These are phyloP conservation scores for Zymoseptoria tritici DNA, from an alignment of 2,329 filamentous ascomycete species.

Conservation along the genomic window DNA sequence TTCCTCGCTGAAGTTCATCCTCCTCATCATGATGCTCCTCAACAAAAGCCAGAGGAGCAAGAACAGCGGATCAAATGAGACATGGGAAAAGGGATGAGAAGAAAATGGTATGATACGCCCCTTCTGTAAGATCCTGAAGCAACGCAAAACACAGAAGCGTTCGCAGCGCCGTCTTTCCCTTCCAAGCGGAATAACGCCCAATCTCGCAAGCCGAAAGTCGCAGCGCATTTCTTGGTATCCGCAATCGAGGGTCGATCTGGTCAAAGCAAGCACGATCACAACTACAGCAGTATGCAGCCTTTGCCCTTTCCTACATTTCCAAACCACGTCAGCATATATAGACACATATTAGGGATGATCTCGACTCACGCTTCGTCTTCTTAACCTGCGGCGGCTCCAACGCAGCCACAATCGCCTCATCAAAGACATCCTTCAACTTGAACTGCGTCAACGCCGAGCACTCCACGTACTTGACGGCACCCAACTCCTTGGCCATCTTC, in stretches of 20 bases:
- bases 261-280: background rate
- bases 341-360: background rate
- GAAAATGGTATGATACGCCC: background rate
- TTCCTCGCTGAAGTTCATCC: no score
- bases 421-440: conserved; percentile 98
- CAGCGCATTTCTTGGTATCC: conserved; percentile 6
- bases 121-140: conserved; percentile 12
- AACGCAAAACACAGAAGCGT: conserved; percentile 7
- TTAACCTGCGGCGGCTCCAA: conserved; percentile 80
- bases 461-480: conserved; percentile 97
- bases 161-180: background rate
- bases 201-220: conserved; percentile 10
- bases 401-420: conserved; percentile 96
- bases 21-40: no score
- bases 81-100: background rate
- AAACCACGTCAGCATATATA: background rate
- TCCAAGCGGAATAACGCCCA: conserved; percentile 10
- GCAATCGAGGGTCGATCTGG: background rate
- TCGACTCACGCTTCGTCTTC: conserved; percentile 44
- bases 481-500: conserved; percentile 93
- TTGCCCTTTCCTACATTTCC: conserved; percentile 25
- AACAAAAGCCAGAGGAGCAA: background rate
- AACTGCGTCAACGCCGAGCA: conserved; percentile 97
- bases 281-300: conserved; percentile 29
- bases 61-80: background rate